These are phyloP conservation scores for Sporisorium graminicola DNA, from an alignment of 1,284 basidiomycete genomes.

Conservation along the genomic window DNA sequence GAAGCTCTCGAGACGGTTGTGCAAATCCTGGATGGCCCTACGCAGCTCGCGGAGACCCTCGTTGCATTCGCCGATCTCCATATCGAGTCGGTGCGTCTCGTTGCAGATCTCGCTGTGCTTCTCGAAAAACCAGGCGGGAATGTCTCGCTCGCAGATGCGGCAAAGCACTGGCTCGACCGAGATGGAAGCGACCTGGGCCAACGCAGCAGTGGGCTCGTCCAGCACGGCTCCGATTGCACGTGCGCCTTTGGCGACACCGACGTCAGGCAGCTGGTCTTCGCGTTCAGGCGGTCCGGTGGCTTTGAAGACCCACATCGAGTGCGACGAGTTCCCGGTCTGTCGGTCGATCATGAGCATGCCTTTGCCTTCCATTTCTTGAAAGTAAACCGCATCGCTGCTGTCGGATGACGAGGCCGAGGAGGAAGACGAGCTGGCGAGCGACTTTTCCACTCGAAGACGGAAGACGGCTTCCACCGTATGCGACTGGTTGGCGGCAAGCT, in stretches of 20 bases:
- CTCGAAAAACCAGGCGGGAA: conserved; percentile 99
- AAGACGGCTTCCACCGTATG: conserved; percentile 94
- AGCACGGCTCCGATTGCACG: conserved; percentile 26
- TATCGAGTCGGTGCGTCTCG: conserved; percentile 94
- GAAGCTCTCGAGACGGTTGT: conserved; percentile 51
- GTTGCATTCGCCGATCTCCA: conserved; percentile 92
- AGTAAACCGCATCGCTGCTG: conserved; percentile 72
- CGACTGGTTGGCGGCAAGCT: conserved; percentile 88
- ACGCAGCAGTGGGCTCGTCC: conserved; percentile 37
- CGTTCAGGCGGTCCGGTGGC: conserved; percentile 74
- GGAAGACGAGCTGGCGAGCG: conserved; percentile 73
- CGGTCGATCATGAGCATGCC: conserved; percentile 98
- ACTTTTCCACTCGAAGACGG: conserved; percentile 77
- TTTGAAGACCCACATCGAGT: conserved; percentile 99
- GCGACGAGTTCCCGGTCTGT: conserved; percentile 84
- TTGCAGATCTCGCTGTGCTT: conserved; percentile 99
- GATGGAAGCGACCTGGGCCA: conserved; percentile 58
- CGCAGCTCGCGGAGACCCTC: conserved; percentile 89
- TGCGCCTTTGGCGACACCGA: conserved; percentile 40
- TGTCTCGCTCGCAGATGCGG: conserved; percentile 95
- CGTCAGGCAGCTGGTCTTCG: conserved; percentile 52
- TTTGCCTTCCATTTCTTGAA: conserved; percentile 93
- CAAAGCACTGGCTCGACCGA: conserved; percentile 85
- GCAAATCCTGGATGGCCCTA: conserved; percentile 74
- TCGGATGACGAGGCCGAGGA: conserved; percentile 63